Evolutionary conservation across 2,329 filamentous ascomycete genomes (phyloP), one percentile per base, ranked within the genome.

Genomic region (Canariomyces notabilis): DNA sequence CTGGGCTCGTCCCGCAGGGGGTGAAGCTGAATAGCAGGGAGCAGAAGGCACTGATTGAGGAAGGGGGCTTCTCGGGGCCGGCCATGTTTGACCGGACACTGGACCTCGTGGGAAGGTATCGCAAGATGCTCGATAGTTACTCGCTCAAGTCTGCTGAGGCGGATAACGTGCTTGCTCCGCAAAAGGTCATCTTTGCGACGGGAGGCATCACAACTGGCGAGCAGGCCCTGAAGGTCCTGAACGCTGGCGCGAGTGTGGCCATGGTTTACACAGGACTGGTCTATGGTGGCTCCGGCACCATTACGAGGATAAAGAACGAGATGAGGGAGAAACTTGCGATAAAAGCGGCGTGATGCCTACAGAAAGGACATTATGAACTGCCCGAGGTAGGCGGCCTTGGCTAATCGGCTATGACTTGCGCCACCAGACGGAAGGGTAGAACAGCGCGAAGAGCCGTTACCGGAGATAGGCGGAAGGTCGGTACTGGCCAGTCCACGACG

Each of bases 121-220:
- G 89, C 46, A 74, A 75, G 57, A 71, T 83, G 61, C 71, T 91
- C 23, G 83, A 87, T 52, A 66, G 69, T 47, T 67, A 68, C 42
- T 66, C 73, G 23, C 61, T 68, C 31, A 65, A 69, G 44, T 58
- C 64, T 2, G 9, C 51, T 1, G 49, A 42, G 2, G 46, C 51
- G 15, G 47, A 43, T 2, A 48, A 47, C 18, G 51, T 15, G 5
- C 51, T 51, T 22, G 59, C 62, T 1, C 52, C 71, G 49, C 75
- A 75, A 38, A 95, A 95, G 68, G 83, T 89, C 42, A 85, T 98
- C 50, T 97, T 97, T 62, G 91, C 91, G 0, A 93, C 89, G 0
- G 93, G 93, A 1, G 93, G 93, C 15, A 91, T 98, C 61, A 93
- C 86, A 1, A 91, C 85, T 54, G 93, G 93, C 4, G 76, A 85